phyloP scores from a whole-genome alignment of 2,329 filamentous ascomycete species.

The Ceratocystis colombiana region DNA sequence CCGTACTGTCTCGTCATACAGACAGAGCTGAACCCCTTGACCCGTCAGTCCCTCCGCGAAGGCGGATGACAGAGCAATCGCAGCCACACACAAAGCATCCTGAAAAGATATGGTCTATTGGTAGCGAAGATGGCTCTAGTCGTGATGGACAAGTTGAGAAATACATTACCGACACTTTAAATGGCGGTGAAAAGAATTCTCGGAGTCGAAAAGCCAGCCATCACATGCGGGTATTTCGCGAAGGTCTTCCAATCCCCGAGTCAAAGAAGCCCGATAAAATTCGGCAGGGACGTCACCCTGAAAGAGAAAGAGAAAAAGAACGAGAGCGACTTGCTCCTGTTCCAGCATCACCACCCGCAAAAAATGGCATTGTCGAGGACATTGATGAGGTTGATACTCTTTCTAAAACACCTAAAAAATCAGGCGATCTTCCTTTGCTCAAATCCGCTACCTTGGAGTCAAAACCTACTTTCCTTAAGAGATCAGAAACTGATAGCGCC shows the following conservation, averaged over 20 bases:
- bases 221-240: constrained; percentile 56
- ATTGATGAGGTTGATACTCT: neutral
- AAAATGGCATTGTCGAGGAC: neutral
- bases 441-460: neutral
- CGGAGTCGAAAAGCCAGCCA: constrained; percentile 59
- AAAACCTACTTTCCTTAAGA: neutral
- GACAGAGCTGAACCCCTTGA: constrained; percentile 13
- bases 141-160: constrained; percentile 52
- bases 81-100: constrained; percentile 32
- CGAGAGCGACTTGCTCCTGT: constrained; percentile 13
- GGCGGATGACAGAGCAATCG: constrained; percentile 13
- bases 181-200: constrained; percentile 50
- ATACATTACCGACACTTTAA: constrained; percentile 52
- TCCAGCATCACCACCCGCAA: constrained; percentile 19
- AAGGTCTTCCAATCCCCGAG: constrained; percentile 51
- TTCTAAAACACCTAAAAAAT: constrained; percentile 19
- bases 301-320: constrained; percentile 20
- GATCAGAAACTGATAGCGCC: neutral
- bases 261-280: constrained; percentile 42
- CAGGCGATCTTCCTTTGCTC: constrained; percentile 11
- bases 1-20: neutral
- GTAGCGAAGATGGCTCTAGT: constrained; percentile 36
- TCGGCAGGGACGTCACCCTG: constrained; percentile 18
- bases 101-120: constrained; percentile 57
- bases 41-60: neutral